Evolutionary conservation across 2,329 filamentous ascomycete species (phyloP), one percentile per base, ranked within the genome.

Genomic region (Tolypocladium endophyticum): DNA sequence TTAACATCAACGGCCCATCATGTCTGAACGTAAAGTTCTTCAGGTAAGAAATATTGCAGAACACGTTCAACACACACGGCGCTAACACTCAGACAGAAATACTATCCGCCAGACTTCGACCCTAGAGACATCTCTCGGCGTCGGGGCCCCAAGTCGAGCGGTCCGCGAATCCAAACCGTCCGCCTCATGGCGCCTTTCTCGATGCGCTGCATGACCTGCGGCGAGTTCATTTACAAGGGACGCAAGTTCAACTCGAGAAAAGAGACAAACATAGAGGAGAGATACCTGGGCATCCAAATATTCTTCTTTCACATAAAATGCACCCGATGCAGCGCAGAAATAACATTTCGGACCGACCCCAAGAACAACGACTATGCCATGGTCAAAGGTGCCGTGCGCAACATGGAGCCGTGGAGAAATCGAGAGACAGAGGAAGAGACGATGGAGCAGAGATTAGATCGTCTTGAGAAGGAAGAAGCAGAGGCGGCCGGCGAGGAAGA

Each of bases 231-330:
- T 69, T 93, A 95, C 80, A 90, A 91, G 67, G 92, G 92, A 0
- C 85, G 92, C 62, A 97, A 97, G 70, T 97, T 97, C 81, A 97
- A 97, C 75, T 88, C 91, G 3, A 83, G 90, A 41, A 99, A 99
- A 70, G 92, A 97, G 70, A 96, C 89, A 0, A 91, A 90, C 0
- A 86, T 85, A 0, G 89, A 94, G 25, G 89, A 97, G 68, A 89
- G 88, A 66, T 99, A 99, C 76, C 85, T 96, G 55, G 84, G 84
- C 56, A 95, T 97, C 63, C 85, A 90, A 62, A 92, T 96, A 64
- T 94, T 87, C 76, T 85, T 88, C 36, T 97, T 97, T 79, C 69
- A 71, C 63, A 95, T 93, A 68, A 83, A 90, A 9, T 97, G 93
- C 75, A 96, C 92, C 39, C 79, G 91, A 55, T 97, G 93, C 75